These are phyloP conservation scores for Chloris gayana DNA, from an alignment of 176 grass and related monocot species.

Conservation along the genomic window DNA sequence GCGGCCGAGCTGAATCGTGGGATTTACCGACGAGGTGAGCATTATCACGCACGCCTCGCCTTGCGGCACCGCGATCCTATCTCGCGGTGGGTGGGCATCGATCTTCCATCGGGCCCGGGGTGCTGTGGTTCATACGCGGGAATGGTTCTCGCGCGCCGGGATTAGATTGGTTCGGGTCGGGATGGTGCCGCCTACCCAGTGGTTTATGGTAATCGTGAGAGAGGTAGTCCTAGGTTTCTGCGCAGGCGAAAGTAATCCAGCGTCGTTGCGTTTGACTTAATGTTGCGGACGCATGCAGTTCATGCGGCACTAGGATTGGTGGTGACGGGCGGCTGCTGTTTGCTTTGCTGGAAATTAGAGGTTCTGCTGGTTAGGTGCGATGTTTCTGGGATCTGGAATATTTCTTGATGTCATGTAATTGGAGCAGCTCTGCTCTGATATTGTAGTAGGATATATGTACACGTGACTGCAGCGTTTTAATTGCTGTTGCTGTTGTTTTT, in stretches of 20 bases:
- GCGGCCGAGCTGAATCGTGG: constrained; percentile 10
- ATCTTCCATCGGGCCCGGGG: neutral
- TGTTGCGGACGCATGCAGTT: neutral
- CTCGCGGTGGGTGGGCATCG: neutral
- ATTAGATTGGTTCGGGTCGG: neutral
- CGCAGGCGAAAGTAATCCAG: neutral
- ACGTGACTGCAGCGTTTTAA: neutral
- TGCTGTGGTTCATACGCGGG: neutral
- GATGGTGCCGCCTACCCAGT: too few species aligned
- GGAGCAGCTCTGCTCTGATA: neutral
- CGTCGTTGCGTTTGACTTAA: constrained; percentile 20
- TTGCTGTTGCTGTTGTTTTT: neutral
- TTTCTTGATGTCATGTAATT: neutral
- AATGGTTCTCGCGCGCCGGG: neutral
- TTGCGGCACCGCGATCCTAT: constrained; percentile 28
- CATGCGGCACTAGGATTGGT: neutral
- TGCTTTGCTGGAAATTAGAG: neutral
- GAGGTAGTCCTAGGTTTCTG: neutral
- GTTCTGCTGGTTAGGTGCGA: neutral
- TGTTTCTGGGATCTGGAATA: neutral
- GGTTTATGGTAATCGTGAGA: neutral
- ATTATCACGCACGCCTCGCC: constrained; percentile 15
- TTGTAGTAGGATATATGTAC: neutral
- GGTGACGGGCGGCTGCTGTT: neutral
- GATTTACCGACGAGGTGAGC: constrained; percentile 27